Conservation (phyloP, 805 yeast genomes). For the Wilhelminamyces savonicus region DNA sequence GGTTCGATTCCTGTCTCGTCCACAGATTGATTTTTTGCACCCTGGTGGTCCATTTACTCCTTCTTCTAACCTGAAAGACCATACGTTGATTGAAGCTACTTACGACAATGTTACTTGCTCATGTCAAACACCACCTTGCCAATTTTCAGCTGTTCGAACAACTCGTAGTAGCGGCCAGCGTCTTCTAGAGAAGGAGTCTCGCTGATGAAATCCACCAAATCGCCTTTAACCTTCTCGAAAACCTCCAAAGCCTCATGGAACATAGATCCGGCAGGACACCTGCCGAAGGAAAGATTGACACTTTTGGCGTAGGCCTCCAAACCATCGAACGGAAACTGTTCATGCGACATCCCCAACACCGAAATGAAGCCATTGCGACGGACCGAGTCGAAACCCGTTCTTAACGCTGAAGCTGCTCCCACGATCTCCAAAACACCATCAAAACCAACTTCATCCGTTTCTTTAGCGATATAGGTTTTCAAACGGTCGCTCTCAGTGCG, state of each 20-base stretch:
- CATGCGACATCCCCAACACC: slow-evolving; percentile 58
- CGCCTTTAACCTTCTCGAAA: slow-evolving; percentile 37
- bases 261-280: slow-evolving; percentile 57
- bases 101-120: too few species aligned
- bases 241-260: slow-evolving; percentile 46
- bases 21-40: slow-evolving; percentile 37
- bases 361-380: slow-evolving; percentile 54
- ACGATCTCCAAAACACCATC: slow-evolving; percentile 59
- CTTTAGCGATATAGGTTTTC: slow-evolving; percentile 20
- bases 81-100: too few species aligned
- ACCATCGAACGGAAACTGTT: slow-evolving; percentile 48
- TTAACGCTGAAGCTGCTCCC: slow-evolving; percentile 47
- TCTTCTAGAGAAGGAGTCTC: slow-evolving; percentile 38
- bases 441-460: slow-evolving; percentile 45
- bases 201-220: slow-evolving; percentile 50
- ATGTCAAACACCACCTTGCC: slow-evolving; percentile 51
- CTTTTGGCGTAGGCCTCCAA: slow-evolving; percentile 54
- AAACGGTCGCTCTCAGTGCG: slow-evolving; percentile 25
- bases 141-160: slow-evolving; percentile 49
- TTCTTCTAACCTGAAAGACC: too few species aligned
- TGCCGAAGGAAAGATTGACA: slow-evolving; percentile 51
- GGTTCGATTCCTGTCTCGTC: slow-evolving; percentile 79
- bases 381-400: slow-evolving; percentile 45
- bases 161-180: slow-evolving; percentile 40
- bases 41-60: too few species aligned